Percentiles rank a stretch among this genome's conserved stretches.
Evolutionary conservation across 2,329 filamentous ascomycete genomes (phyloP).

Genomic region (Chalaropsis ovoidea): DNA sequence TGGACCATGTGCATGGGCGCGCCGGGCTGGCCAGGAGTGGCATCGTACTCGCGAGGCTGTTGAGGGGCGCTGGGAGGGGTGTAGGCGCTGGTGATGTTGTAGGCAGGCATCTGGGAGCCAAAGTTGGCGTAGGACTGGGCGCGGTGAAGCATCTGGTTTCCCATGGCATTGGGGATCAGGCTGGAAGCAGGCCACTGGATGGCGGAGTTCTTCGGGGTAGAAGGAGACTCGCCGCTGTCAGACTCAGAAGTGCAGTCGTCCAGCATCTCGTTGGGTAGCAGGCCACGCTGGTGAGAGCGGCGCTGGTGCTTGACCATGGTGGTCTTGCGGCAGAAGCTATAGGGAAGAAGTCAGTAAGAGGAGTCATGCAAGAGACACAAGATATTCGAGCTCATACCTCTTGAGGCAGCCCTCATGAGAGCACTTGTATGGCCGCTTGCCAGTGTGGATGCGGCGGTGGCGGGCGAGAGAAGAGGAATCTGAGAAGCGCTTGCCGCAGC

Average conservation of each 20-base stretch:
- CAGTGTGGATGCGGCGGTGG: conserved; percentile 56
- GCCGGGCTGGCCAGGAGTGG: conserved; percentile 33
- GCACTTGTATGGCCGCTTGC: conserved; percentile 57
- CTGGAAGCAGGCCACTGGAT: conserved; percentile 44
- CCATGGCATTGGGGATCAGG: conserved; percentile 34
- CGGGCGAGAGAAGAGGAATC: conserved; percentile 58
- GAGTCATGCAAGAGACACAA: background rate
- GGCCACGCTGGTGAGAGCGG: conserved; percentile 49
- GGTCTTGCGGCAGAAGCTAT: conserved; percentile 60
- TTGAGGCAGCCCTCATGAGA: conserved; percentile 52
- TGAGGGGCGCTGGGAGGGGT: conserved; percentile 26
- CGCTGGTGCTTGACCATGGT: conserved; percentile 60
- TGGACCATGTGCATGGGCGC: conserved; percentile 39
- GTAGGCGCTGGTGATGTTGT: conserved; percentile 32
- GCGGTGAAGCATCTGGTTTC: conserved; percentile 39
- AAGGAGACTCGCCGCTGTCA: conserved; percentile 49
- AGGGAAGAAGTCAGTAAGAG: conserved; percentile 25
- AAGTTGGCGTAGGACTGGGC: conserved; percentile 48
- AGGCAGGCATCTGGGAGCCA: conserved; percentile 40
- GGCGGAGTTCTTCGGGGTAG: conserved; percentile 45
- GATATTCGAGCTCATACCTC: conserved; percentile 37
- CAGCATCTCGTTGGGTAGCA: conserved; percentile 44
- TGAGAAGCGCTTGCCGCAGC: conserved; percentile 59
- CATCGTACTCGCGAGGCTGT: conserved; percentile 35
- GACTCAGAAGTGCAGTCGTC: conserved; percentile 48